phyloP scores from a whole-genome alignment of 148 eudicot species.

The Rhododendron simsii region DNA sequence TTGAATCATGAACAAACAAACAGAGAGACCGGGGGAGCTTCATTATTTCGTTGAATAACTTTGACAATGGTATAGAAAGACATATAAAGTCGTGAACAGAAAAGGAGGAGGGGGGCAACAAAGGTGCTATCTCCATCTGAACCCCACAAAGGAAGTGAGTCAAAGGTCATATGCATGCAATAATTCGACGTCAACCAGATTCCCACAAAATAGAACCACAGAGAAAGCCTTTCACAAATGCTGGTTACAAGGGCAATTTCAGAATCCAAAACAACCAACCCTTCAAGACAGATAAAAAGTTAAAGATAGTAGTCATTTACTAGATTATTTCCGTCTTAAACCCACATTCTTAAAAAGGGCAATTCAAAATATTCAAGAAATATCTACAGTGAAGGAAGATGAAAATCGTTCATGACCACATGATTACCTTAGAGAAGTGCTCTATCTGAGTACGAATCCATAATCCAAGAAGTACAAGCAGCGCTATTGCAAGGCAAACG shows the following conservation, averaged over 20 bases:
- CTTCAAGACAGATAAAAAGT: background rate
- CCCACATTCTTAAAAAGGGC: background rate
- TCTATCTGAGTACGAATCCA: conserved; percentile 70
- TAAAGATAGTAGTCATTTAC: background rate
- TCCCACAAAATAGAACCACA: background rate
- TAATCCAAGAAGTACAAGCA: conserved; percentile 62
- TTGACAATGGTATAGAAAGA: background rate
- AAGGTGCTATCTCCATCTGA: background rate
- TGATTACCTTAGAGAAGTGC: conserved; percentile 63
- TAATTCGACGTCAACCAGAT: background rate
- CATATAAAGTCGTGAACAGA: background rate
- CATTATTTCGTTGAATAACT: background rate
- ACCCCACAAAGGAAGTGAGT: background rate
- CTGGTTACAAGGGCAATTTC: background rate
- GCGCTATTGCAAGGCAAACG: conserved; percentile 60
- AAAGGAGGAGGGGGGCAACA: background rate
- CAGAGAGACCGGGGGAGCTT: background rate
- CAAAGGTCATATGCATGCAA: background rate
- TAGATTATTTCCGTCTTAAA: background rate
- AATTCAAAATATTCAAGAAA: background rate
- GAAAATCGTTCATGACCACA: background rate
- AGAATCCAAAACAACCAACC: background rate
- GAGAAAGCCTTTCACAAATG: background rate
- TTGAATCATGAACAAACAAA: background rate
- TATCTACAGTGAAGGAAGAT: background rate